These are phyloP conservation scores for Excoecaria agallocha DNA, from an alignment of 345 rosid species.

Conservation along the genomic window DNA sequence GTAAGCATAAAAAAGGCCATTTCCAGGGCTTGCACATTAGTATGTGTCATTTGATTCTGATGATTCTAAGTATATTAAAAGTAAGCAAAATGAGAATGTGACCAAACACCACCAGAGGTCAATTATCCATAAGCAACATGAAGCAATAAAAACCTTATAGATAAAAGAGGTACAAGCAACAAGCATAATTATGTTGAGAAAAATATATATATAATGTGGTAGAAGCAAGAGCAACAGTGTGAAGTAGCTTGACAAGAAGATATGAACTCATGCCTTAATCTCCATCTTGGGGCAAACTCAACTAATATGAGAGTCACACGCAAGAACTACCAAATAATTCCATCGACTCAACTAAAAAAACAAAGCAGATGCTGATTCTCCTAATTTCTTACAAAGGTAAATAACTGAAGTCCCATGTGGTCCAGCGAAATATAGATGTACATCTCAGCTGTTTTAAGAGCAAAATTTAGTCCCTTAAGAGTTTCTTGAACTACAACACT, in stretches of 20 bases:
- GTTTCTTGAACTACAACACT: no score
- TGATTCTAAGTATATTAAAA: constrained; percentile 54
- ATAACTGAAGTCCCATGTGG: background rate
- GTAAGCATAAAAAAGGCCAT: constrained; percentile 64
- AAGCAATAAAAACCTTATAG: background rate
- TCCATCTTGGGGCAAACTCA: background rate
- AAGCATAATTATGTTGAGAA: background rate
- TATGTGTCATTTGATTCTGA: constrained; percentile 53
- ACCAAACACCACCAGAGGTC: background rate
- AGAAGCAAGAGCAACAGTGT: background rate
- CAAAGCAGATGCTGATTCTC: background rate
- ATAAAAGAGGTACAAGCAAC: background rate
- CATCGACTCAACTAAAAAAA: background rate
- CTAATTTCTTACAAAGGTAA: background rate
- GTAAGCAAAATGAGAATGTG: constrained; percentile 8
- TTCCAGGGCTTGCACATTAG: constrained; percentile 57
- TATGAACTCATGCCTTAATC: background rate
- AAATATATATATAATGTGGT: background rate
- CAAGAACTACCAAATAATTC: background rate
- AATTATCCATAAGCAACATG: background rate
- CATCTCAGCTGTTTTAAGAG: no score
- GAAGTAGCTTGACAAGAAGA: background rate
- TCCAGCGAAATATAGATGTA: background rate
- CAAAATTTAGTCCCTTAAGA: no score
- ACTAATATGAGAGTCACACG: background rate